Percentiles rank a stretch among this genome's conserved stretches.
Evolutionary conservation across 2,329 filamentous ascomycete species (phyloP).

Genomic region (Pestalotiopsis fici): DNA sequence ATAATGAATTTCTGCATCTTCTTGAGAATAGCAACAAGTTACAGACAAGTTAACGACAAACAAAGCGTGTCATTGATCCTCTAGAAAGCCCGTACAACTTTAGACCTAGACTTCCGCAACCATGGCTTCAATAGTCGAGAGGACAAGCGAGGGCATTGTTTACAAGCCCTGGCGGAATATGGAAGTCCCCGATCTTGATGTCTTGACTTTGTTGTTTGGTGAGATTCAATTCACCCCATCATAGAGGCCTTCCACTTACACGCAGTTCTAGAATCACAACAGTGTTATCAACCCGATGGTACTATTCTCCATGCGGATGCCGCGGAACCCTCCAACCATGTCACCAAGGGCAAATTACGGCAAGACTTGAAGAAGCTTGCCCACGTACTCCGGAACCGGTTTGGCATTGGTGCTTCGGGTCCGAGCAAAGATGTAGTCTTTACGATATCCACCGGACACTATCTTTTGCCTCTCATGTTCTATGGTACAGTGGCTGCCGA

Average conservation of each 20-base stretch:
- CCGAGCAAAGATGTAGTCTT: conserved; percentile 23
- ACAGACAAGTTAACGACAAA: not conserved
- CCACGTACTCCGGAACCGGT: conserved; percentile 48
- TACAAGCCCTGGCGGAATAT: conserved; percentile 34
- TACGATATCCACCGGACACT: conserved; percentile 23
- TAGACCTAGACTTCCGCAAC: not conserved
- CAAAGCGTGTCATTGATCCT: not conserved
- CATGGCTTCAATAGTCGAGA: conserved; percentile 30
- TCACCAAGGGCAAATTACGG: conserved; percentile 55
- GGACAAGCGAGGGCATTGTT: conserved; percentile 33
- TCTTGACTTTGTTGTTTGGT: conserved; percentile 47
- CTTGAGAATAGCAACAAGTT: not conserved
- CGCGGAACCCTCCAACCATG: conserved; percentile 48
- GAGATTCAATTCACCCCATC: conserved; percentile 6
- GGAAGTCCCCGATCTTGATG: conserved; percentile 39
- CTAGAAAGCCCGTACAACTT: not conserved
- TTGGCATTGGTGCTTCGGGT: conserved; percentile 20
- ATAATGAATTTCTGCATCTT: not conserved
- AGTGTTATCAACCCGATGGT: conserved; percentile 40
- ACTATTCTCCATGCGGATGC: conserved; percentile 60
- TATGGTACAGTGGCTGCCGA: conserved; percentile 22
- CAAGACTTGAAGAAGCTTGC: conserved; percentile 52
- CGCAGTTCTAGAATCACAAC: conserved; percentile 35
- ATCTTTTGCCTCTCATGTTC: conserved; percentile 25
- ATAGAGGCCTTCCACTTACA: not conserved